Evolutionary conservation across 1,139 yeast genomes (phyloP).

Genomic region (Hemisphaericaspora subhashii): DNA sequence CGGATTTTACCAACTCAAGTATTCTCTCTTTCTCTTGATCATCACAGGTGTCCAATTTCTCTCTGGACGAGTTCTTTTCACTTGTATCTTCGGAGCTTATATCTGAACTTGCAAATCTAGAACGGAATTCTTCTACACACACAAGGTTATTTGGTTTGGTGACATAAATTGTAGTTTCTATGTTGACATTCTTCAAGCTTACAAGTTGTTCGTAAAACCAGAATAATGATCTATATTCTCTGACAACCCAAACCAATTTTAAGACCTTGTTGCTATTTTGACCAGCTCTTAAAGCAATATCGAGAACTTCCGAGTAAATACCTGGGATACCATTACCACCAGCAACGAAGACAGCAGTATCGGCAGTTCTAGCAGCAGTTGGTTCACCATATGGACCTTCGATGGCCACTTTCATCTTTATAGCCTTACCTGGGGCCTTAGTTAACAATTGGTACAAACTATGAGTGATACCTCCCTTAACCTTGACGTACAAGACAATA

Average conservation of each 20-base stretch:
- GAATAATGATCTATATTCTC: slow-evolving; percentile 29
- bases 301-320: slow-evolving; percentile 35
- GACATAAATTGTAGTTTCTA: slow-evolving; percentile 30
- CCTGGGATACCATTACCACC: slow-evolving; percentile 50
- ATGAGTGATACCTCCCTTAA: slow-evolving; percentile 42
- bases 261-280: slow-evolving; percentile 21
- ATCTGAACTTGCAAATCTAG: slow-evolving; percentile 1
- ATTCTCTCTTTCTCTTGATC: slow-evolving; percentile 1
- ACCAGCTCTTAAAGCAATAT: slow-evolving; percentile 30
- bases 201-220: slow-evolving; percentile 36
- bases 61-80: not conserved
- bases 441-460: slow-evolving; percentile 32
- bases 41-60: not conserved
- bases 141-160: slow-evolving; percentile 24
- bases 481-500: slow-evolving; percentile 31
- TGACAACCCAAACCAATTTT: slow-evolving; percentile 36
- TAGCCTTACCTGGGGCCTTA: slow-evolving; percentile 26
- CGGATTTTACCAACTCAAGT: not conserved
- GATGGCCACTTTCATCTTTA: slow-evolving; percentile 30
- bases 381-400: slow-evolving; percentile 46
- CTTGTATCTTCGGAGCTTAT: not conserved
- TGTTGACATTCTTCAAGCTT: slow-evolving; percentile 21
- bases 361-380: slow-evolving; percentile 28
- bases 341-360: slow-evolving; percentile 37
- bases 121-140: slow-evolving; percentile 2